Evolutionary conservation across 306 rosid species (phyloP).

Genomic region (Citrullus amarus): DNA sequence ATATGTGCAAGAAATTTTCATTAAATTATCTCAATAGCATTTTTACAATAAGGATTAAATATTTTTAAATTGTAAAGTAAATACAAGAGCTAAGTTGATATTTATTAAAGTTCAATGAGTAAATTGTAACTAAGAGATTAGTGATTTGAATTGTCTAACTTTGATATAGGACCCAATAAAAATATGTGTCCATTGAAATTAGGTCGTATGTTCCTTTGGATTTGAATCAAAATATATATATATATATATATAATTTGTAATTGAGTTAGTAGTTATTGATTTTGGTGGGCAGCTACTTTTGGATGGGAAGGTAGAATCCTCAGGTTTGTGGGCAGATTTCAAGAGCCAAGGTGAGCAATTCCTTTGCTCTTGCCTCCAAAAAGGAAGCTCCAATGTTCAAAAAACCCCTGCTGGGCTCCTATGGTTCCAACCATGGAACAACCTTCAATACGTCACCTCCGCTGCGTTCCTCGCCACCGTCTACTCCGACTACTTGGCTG

Average conservation of each 20-base stretch:
- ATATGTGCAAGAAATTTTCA: too few species aligned
- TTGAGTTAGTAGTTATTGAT: background rate
- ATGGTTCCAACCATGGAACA: slow-evolving; percentile 37
- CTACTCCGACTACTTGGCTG: slow-evolving; percentile 29
- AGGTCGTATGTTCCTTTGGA: background rate
- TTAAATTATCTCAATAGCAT: too few species aligned
- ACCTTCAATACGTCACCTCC: slow-evolving; percentile 39
- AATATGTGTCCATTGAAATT: too few species aligned
- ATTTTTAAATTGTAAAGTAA: too few species aligned
- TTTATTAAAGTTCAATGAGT: too few species aligned
- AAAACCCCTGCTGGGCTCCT: slow-evolving; percentile 37
- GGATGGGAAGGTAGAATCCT: slow-evolving; percentile 17
- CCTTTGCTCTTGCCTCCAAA: slow-evolving; percentile 41
- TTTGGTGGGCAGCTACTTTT: slow-evolving; percentile 31
- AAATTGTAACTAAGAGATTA: too few species aligned
- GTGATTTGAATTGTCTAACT: too few species aligned
- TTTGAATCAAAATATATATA: too few species aligned
- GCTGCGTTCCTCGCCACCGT: slow-evolving; percentile 30
- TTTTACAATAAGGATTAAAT: too few species aligned
- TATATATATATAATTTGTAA: background rate
- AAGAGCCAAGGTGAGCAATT: slow-evolving; percentile 38
- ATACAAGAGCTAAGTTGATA: too few species aligned
- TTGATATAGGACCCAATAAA: too few species aligned
- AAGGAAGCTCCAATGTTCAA: slow-evolving; percentile 19
- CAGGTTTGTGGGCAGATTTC: slow-evolving; percentile 31